Conservation (phyloP, 805 yeast species). For the Debaryomyces maramus region DNA sequence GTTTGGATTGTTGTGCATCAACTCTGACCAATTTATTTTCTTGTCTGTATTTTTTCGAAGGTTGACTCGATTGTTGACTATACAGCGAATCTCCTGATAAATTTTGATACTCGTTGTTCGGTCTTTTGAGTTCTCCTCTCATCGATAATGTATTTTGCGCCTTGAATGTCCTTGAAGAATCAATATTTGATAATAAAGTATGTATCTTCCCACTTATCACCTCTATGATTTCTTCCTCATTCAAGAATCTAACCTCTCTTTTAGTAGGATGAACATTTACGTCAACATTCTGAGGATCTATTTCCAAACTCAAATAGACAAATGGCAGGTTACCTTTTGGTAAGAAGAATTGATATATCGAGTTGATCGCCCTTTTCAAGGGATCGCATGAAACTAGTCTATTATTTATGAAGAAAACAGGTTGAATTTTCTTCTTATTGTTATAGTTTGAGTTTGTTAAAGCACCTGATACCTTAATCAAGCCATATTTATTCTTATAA, state of each 20-base stretch:
- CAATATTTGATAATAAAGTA: constrained; percentile 52
- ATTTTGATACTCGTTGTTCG: not conserved
- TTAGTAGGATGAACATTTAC: constrained; percentile 97
- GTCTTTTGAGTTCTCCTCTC: constrained; percentile 4
- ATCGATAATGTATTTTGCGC: constrained; percentile 53
- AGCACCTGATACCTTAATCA: constrained; percentile 54
- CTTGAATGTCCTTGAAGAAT: constrained; percentile 65
- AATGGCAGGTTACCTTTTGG: constrained; percentile 81
- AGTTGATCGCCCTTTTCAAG: constrained; percentile 62
- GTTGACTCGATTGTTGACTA: not conserved
- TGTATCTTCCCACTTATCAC: constrained; percentile 52
- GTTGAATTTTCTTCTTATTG: constrained; percentile 62
- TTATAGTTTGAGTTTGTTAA: constrained; percentile 71
- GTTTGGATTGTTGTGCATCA: constrained; percentile 57
- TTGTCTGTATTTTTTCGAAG: constrained; percentile 40
- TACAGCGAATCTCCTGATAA: not conserved
- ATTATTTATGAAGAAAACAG: constrained; percentile 82
- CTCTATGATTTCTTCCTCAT: constrained; percentile 84
- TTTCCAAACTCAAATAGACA: constrained; percentile 67
- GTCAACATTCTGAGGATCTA: constrained; percentile 72
- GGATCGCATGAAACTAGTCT: constrained; percentile 85
- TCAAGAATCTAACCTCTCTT: constrained; percentile 80
- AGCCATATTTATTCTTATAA: constrained; percentile 43
- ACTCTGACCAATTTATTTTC: constrained; percentile 73
- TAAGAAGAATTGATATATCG: constrained; percentile 61